These are phyloP conservation scores for Xenosphaeropsis pyriputrescens DNA, from an alignment of 2,329 filamentous ascomycete species.

Conservation along the genomic window DNA sequence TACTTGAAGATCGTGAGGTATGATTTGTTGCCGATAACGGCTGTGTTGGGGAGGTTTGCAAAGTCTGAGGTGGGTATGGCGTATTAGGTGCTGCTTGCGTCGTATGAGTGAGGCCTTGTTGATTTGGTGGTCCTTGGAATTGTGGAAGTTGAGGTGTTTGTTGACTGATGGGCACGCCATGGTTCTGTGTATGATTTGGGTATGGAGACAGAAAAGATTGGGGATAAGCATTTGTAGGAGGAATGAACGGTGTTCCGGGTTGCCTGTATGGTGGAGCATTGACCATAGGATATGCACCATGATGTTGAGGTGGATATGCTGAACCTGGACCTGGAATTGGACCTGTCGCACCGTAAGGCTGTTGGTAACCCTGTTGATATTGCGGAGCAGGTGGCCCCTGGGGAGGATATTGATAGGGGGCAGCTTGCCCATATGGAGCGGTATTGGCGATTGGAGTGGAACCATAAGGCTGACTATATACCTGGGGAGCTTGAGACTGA, in stretches of 20 bases:
- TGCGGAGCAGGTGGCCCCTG: constrained; percentile 7
- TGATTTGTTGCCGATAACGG: not conserved
- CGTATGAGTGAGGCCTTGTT: too few relatives aligned
- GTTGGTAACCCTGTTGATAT: constrained; percentile 5
- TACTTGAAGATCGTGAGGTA: constrained; percentile 4
- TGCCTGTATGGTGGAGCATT: constrained; percentile 3
- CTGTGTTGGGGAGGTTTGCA: not conserved
- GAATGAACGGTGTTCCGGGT: constrained; percentile 5
- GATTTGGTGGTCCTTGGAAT: too few relatives aligned
- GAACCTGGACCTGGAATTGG: too few relatives aligned
- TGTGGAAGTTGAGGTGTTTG: too few relatives aligned
- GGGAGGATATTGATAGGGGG: constrained; percentile 6
- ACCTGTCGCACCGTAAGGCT: constrained; percentile 4
- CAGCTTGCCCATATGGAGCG: too few relatives aligned
- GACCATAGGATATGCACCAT: constrained; percentile 3
- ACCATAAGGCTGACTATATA: constrained; percentile 6
- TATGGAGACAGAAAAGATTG: too few relatives aligned
- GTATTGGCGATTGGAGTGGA: too few relatives aligned
- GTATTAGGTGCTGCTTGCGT: not conserved
- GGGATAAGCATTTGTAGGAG: too few relatives aligned
- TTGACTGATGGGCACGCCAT: too few relatives aligned
- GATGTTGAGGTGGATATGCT: constrained; percentile 3
- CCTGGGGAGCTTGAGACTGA: not conserved
- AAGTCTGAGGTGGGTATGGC: not conserved
- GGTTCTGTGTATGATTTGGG: too few relatives aligned